Evolutionary conservation across 2,329 filamentous ascomycete species (phyloP), one percentile per base, ranked within the genome.

Genomic region (Beauveria brongniartii): DNA sequence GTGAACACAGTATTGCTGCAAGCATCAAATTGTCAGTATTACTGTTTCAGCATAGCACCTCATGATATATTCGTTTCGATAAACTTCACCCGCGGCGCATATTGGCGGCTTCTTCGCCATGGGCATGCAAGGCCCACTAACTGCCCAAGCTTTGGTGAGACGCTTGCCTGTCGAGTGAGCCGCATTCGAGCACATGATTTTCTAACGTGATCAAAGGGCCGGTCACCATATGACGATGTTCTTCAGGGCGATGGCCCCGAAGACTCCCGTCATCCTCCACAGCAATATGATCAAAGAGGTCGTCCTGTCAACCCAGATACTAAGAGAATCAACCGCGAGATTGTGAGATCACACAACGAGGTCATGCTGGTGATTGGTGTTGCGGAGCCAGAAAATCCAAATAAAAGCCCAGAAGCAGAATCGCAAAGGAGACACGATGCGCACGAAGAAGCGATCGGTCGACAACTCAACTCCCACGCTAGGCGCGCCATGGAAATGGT

Each of bases 351-450:
- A 10, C 83, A 86, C 66, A 86, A 86, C 64, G 82, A 86, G 64
- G 83, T 86, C 3, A 86, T 86, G 83, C 76, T 80, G 20, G 82
- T 84, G 10, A 85, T 86, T 44, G 83, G 83, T 5, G 83, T 85
- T 5, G 83, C 82, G 9, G 83, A 86, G 65, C 80, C 82, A 16
- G 82, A 85, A 58, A 79, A 77, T 55, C 71, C 71, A 8, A 67
- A 67, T 4, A 68, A 72, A 24, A 73, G 75, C 4, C 71, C 73
- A 5, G 74, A 78, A 56, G 68, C 71, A 7, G 76, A 79, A 46
- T 70, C 73, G 2, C 72, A 75, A n/a, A 70, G 72, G 16, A 72
- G 74, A 12, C 80, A 82, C 63, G 70, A 76, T 37, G 70, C 71
- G 9, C 79, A 80, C 55, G 82, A 85, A 62, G 76, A 79, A 28